Evolutionary conservation across 192 early-diverging fungal species (phyloP).

Genomic region (Funneliformis mosseae): DNA sequence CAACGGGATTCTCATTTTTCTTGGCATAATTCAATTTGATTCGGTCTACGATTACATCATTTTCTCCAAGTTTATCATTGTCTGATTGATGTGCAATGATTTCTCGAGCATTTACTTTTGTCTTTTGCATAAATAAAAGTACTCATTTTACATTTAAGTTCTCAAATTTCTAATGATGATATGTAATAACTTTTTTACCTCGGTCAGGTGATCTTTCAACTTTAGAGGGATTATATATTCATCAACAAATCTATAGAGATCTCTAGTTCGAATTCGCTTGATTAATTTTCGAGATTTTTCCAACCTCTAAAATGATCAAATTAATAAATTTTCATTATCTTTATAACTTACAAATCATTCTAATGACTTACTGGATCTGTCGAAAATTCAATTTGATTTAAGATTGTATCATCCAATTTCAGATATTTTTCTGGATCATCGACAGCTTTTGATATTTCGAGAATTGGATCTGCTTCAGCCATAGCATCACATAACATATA

Average conservation of each 20-base stretch:
- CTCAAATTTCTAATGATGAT: constrained; percentile 22
- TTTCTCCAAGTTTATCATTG: constrained; percentile 61
- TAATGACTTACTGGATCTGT: constrained; percentile 26
- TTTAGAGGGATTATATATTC: constrained; percentile 68
- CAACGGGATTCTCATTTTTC: constrained; percentile 84
- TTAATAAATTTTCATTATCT: neutral
- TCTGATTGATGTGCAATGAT: constrained; percentile 63
- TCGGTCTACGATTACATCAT: constrained; percentile 78
- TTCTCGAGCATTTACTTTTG: constrained; percentile 55
- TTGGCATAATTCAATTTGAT: constrained; percentile 82
- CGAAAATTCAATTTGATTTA: constrained; percentile 72
- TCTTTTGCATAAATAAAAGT: constrained; percentile 20
- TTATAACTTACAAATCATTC: neutral
- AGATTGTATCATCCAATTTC: constrained; percentile 80
- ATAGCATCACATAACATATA: constrained; percentile 91
- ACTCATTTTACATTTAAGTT: neutral
- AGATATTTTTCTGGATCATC: constrained; percentile 67
- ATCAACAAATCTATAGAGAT: constrained; percentile 88
- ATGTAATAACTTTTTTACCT: constrained; percentile 37
- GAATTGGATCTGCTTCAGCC: constrained; percentile 72
- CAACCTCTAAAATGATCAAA: constrained; percentile 46
- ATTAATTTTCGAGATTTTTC: constrained; percentile 70
- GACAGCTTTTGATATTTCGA: constrained; percentile 67
- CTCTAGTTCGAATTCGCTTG: constrained; percentile 70
- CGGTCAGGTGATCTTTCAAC: constrained; percentile 41